Evolutionary conservation across 2,329 filamentous ascomycete species (phyloP), one percentile per base, ranked within the genome.

Genomic region (Stemphylium vesicarium): DNA sequence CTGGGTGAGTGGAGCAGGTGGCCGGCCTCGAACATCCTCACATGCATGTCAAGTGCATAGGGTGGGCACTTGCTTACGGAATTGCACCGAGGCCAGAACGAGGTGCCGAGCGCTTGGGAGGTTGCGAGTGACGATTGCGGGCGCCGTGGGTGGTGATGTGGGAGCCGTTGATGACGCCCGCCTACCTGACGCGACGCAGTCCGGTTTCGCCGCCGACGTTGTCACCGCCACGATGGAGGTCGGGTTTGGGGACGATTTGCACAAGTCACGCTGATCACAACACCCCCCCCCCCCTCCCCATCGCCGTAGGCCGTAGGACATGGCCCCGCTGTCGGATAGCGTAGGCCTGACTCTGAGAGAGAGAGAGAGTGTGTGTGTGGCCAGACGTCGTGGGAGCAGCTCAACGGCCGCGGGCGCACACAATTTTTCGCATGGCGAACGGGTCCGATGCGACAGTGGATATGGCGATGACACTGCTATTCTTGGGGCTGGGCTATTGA

Each of bases 91-190:
- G 59, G 36, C 57, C 54, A 62, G 58, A 53, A 55, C 47, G 53
- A 56, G 20, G 41, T 51, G 61, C 53, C 62, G 57, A 63, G 56
- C 53, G 50, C 53, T 60, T 56, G 48, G 55, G 18, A 24, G 56
- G 45, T 59, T 50, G 61, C 63, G 58, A 44, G 57, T 66, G 64
- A 65, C 58, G 63, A 60, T 57, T 57, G 57, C 60, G 55, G 59
- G 56, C 53, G 56, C 56, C 48, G 53, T 50, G 50, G 37, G 54
- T 46, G 37, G 39, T 37, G 26, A 32, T 29, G 41, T n/a, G 41
- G 6, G 26, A 31, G 47, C 46, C 24, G 46, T 22, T 62, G 50
- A 63, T 66, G 64, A 66, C 62, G 62, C 62, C 40, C 35, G 49
- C 50, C 50, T 18, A 42, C 18, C 39, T 42, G 49, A 44, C 36